Evolutionary conservation across 176 grass and related monocot genomes (phyloP), one percentile per base, ranked within the genome.

Genomic region (Poa pratensis): DNA sequence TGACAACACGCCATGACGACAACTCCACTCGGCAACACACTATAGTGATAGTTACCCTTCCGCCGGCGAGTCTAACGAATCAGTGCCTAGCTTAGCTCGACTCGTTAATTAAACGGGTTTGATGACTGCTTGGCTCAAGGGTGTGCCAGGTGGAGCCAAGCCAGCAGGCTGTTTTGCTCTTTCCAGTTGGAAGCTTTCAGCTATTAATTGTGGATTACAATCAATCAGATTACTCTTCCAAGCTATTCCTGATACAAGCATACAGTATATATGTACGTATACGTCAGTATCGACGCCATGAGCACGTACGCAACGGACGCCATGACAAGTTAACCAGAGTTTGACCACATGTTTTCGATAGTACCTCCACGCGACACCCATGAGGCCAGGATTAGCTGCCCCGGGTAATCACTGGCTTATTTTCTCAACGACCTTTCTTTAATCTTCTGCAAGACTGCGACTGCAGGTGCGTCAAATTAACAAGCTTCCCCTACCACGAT

Each of bases 201-300:
- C 15, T 9, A 34, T 30, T n/a, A n/a, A n/a, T n/a, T 8, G 15
- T 34, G 13, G 3, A 46, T 62, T 65, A 15, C 61, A 65, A 16
- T 17, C 60, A 63, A 24, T 24, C 58, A 61, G 10, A 63, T 27
- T 5, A 27, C 23, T 26, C 11, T 62, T 1, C 59, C 23, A 1
- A 11, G 23, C 11, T 26, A 14, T n/a, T n/a, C n/a, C 11, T 48
- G n/a, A 6, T 43, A 26, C 14, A 73, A 73, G 40, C 40, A 73
- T 73, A n/a, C 45, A 46, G 45, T 43, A 9, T 19, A 15, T 48
- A 15, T 15, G 15, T 46, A 48, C 13, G 10, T 11, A 6, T 49
- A 73, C 23, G 70, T 73, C 70, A 73, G 43, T 73, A 49, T 16
- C 43, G 23, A 73, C 70, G 43, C 43, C 45, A 73, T 50, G 43